Base-by-base conservation (phyloP, 2,329 filamentous ascomycete genomes). In the Scopulariopsis brevicaulis region DNA sequence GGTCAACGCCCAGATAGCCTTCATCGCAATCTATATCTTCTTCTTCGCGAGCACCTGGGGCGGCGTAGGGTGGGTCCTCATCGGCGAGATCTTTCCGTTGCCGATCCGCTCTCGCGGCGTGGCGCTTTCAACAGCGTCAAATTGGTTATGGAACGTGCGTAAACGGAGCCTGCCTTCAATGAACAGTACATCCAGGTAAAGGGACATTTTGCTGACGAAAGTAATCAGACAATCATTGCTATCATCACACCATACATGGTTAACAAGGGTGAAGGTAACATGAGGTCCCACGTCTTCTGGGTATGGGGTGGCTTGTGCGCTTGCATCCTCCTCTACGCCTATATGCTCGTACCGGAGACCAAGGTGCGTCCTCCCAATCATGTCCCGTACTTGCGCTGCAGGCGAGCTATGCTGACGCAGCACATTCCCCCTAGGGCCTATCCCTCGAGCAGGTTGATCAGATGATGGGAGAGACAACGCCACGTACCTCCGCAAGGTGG, bases 61-160 rank as follows among this genome's bases (percentile, higher is more conserved):
- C 57, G 89, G 90, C 8, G 86, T 84, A 55, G 81, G 87, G 56
- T 91, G 87, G 87, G 83, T 87, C 57, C 81, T 95, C 64, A 92
- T 94, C 66, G 90, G 90, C 69, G 90, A 96, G 77, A 87, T 94
- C 73, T 96, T 88, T 83, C 90, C 90, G 59, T 83, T 96, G 57
- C 89, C 89, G 61, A 93, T 96, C 73, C 88, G 91, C 67, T 88
- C 91, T 48, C 88, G 89, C 64, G 91, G 90, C 75, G 90, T 96
- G 60, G 90, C 82, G 65, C 80, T 96, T 52, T 92, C 90, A 46
- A 95, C 91, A 8, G 88, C 90, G 60, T 90, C 86, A 69, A 95
- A 95, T 82, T 95, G 90, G 90, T 80, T 94, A 62, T 94, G 89
- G 89, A 94, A 91, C 77, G n/a, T n/a, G n/a, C n/a, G n/a, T n/a